Conservation (phyloP, 2,329 filamentous ascomycete species). For the Ceratocystis cacaofunesta region DNA sequence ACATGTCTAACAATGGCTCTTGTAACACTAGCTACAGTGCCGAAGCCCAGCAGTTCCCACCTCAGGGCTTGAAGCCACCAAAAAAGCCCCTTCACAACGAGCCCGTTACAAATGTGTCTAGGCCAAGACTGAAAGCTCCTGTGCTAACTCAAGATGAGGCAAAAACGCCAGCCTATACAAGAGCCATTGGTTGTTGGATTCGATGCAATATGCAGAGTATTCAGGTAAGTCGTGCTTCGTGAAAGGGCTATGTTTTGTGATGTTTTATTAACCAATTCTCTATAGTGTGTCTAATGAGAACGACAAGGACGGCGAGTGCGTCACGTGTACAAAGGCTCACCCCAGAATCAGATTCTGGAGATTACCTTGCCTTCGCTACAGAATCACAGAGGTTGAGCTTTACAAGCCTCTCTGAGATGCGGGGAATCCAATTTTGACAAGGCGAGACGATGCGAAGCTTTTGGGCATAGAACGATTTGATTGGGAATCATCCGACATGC, state of each 20-base stretch:
- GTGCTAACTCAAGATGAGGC: too few species aligned
- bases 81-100: too few species aligned
- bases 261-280: constrained; percentile 7
- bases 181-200: constrained; percentile 44
- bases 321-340: constrained; percentile 38
- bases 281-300: constrained; percentile 41
- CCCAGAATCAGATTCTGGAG: constrained; percentile 35
- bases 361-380: constrained; percentile 44
- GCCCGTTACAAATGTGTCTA: too few species aligned
- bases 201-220: constrained; percentile 48
- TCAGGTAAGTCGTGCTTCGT: constrained; percentile 31
- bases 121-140: too few species aligned
- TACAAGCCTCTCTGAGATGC: constrained; percentile 42
- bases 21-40: too few species aligned
- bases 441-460: constrained; percentile 17
- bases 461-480: constrained; percentile 36
- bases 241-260: constrained; percentile 5
- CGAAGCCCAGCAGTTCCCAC: too few species aligned
- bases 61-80: too few species aligned
- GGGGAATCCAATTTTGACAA: constrained; percentile 43
- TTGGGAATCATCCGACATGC: constrained; percentile 40
- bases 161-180: constrained; percentile 40
- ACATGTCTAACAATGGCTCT: too few species aligned
- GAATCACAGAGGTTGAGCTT: constrained; percentile 42
- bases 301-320: constrained; percentile 34